Percentiles rank a stretch among this genome's conserved stretches.
These are phyloP conservation scores for Yarrowia sp. DNA, from an alignment of 805 yeast species.

Conservation along the genomic window DNA sequence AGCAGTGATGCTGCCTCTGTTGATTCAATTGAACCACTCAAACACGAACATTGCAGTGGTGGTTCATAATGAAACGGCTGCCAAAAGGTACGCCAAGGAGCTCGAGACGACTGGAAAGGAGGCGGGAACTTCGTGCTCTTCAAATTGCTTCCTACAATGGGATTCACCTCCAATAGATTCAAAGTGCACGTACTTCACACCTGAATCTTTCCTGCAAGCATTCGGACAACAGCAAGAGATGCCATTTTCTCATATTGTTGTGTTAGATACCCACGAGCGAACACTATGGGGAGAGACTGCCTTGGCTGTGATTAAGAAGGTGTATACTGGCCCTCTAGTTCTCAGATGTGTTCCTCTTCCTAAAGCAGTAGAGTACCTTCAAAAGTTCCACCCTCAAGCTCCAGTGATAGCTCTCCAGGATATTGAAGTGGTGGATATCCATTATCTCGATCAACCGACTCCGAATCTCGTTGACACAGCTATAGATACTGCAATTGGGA, in stretches of 20 bases:
- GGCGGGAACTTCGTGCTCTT: background rate
- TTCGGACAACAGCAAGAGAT: conserved; percentile 30
- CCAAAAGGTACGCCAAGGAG: background rate
- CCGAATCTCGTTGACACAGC: background rate
- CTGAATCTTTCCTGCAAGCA: conserved; percentile 7
- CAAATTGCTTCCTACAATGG: background rate
- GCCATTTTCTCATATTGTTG: background rate
- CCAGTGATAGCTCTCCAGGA: conserved; percentile 20
- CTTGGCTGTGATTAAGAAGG: background rate
- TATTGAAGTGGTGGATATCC: background rate
- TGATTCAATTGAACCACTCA: conserved; percentile 21
- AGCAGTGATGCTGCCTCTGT: conserved; percentile 16
- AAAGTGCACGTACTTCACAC: conserved; percentile 12
- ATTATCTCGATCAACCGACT: conserved; percentile 17
- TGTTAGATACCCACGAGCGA: conserved; percentile 20
- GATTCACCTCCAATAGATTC: background rate
- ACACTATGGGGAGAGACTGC: conserved; percentile 19
- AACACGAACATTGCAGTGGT: conserved; percentile 13
- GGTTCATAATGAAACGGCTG: conserved; percentile 9
- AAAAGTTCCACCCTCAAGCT: conserved; percentile 2
- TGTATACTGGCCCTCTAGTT: background rate
- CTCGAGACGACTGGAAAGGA: background rate
- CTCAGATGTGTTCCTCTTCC: conserved; percentile 4
- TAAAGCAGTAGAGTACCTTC: background rate
- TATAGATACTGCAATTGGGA: background rate